Evolutionary conservation across 148 eudicot species (phyloP).

Genomic region (Nyssa sinensis): DNA sequence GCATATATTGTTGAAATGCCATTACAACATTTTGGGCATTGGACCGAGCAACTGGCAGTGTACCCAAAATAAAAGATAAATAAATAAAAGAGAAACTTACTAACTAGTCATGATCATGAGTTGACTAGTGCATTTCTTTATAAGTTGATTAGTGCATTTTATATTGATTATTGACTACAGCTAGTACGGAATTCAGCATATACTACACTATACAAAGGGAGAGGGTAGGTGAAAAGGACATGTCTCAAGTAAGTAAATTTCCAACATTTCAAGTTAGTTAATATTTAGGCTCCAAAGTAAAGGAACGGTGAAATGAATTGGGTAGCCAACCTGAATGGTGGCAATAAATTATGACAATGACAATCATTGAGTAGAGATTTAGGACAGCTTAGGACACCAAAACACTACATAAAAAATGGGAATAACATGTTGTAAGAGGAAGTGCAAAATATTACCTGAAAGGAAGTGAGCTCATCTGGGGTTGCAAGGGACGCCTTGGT

Average conservation of each 20-base stretch:
- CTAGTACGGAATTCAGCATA: no score
- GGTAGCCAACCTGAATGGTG: not conserved
- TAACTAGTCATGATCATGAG: no score
- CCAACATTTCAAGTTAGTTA: no score
- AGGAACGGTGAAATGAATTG: not conserved
- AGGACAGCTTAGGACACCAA: not conserved
- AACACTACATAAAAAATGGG: not conserved
- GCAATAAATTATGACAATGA: not conserved
- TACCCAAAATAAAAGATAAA: not conserved
- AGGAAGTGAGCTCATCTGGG: slow-evolving; percentile 60
- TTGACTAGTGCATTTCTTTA: no score
- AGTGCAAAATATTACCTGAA: slow-evolving; percentile 41
- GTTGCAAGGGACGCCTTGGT: slow-evolving; percentile 77
- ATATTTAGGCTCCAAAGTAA: not conserved
- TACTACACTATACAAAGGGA: no score
- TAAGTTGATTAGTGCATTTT: no score
- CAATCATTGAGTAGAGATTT: not conserved
- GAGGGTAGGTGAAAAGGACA: no score
- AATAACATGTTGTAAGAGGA: not conserved
- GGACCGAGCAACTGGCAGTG: not conserved
- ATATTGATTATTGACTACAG: no score
- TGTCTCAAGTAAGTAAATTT: no score
- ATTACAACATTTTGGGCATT: not conserved
- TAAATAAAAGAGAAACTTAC: no score
- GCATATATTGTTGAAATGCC: not conserved